Conservation (phyloP, 129 eudicot genomes). For the Flaveria bidentis region DNA sequence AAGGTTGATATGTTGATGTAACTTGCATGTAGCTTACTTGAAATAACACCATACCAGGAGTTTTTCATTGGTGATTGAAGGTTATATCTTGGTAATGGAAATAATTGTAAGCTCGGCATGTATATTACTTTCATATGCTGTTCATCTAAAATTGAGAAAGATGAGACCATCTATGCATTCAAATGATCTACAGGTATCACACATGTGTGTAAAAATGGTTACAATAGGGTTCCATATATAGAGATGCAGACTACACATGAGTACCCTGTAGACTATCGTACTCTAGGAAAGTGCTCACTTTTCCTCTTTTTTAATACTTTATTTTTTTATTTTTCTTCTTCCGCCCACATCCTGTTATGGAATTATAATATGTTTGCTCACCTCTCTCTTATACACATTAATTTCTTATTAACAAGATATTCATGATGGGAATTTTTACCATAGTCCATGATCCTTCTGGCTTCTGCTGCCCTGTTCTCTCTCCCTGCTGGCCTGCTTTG, state of each 20-base stretch:
- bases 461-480: background rate
- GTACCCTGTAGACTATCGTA: slow-evolving; percentile 8
- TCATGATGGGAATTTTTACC: background rate
- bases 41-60: background rate
- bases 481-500: background rate
- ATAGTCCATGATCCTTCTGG: background rate
- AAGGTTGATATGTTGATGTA: background rate
- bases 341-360: background rate
- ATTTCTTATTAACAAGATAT: background rate
- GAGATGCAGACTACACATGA: background rate
- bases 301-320: background rate
- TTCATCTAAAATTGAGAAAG: background rate
- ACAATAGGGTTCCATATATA: background rate
- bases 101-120: slow-evolving; percentile 3
- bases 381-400: background rate
- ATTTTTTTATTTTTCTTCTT: background rate
- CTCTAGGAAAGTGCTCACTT: background rate
- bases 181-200: background rate
- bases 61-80: background rate
- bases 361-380: background rate
- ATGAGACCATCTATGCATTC: background rate
- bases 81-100: slow-evolving; percentile 13
- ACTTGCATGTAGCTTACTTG: slow-evolving; percentile 15
- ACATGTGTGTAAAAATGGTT: background rate
- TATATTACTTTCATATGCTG: slow-evolving; percentile 12